phyloP scores from a whole-genome alignment of 495 filamentous ascomycete species.

The Alectoria sarmentosa region DNA sequence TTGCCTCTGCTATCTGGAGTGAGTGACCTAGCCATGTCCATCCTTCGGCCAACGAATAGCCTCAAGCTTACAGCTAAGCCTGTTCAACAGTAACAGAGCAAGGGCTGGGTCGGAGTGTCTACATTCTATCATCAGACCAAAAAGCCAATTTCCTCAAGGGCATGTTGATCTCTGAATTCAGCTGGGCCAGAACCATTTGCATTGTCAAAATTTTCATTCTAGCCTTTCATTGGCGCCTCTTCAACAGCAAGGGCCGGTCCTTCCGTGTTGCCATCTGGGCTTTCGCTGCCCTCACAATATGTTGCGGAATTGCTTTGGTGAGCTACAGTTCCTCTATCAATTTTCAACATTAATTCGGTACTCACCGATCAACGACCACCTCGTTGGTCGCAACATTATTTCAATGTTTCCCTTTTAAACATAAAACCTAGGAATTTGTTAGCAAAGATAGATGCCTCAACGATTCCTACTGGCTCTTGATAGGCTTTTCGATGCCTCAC shows the following conservation, averaged over 20 bases:
- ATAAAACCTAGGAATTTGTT: no score
- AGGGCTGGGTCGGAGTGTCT: no score
- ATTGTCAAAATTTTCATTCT: slow-evolving; percentile 30
- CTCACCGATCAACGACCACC: background rate
- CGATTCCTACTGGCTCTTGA: slow-evolving; percentile 24
- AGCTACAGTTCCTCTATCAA: background rate
- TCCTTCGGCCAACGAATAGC: no score
- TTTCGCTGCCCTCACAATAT: slow-evolving; percentile 27
- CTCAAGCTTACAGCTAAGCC: no score
- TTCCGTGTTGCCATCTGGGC: slow-evolving; percentile 26
- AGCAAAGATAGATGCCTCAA: slow-evolving; percentile 20
- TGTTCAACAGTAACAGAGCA: no score
- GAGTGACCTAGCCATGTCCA: no score
- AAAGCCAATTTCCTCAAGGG: background rate
- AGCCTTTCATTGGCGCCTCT: slow-evolving; percentile 27
- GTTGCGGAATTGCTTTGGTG: slow-evolving; percentile 10
- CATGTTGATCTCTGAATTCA: slow-evolving; percentile 11
- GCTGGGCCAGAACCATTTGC: slow-evolving; percentile 27
- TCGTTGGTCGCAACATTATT: slow-evolving; percentile 31
- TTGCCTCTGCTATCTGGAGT: no score
- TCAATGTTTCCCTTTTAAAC: slow-evolving; percentile 30
- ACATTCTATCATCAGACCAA: no score
- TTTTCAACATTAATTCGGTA: background rate
- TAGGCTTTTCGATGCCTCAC: slow-evolving; percentile 26
- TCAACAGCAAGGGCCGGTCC: slow-evolving; percentile 17